phyloP scores from a whole-genome alignment of 306 rosid genomes.

The Lupinus albus region DNA sequence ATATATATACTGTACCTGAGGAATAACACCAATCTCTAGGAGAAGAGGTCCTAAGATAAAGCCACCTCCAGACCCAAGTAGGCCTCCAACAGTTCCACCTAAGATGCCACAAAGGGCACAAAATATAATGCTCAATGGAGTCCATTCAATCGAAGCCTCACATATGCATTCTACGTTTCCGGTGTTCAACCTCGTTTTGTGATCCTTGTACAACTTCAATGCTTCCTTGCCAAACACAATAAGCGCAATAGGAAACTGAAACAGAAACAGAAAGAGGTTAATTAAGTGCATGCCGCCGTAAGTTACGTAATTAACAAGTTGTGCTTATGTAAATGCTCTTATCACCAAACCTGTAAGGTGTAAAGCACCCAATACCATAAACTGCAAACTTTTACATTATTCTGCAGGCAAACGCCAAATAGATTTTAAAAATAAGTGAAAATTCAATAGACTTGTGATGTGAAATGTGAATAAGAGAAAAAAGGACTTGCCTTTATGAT shows the following conservation, averaged over 20 bases:
- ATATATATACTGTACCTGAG: conserved; percentile 54
- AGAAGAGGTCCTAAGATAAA: conserved; percentile 90
- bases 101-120: conserved; percentile 83
- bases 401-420: conserved; percentile 52
- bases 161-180: conserved; percentile 68
- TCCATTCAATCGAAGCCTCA: conserved; percentile 94
- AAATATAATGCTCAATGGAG: conserved; percentile 54
- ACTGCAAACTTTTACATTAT: conserved; percentile 60
- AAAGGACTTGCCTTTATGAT: conserved; percentile 60
- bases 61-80: conserved; percentile 92
- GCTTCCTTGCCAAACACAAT: conserved; percentile 76
- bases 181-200: conserved; percentile 58
- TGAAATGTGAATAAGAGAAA: background rate
- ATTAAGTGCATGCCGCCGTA: background rate
- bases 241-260: conserved; percentile 76
- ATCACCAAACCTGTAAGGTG: conserved; percentile 64
- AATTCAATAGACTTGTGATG: conserved; percentile 15
- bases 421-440: background rate
- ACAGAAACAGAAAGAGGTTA: conserved; percentile 30
- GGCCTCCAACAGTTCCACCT: conserved; percentile 91
- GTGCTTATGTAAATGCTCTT: conserved; percentile 2
- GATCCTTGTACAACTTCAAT: conserved; percentile 64
- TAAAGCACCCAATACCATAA: conserved; percentile 83
- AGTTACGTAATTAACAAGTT: conserved; percentile 2
- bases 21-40: conserved; percentile 87